Base-by-base conservation (phyloP, 352 stramenopile species). In the Aphanomyces astaci region DNA sequence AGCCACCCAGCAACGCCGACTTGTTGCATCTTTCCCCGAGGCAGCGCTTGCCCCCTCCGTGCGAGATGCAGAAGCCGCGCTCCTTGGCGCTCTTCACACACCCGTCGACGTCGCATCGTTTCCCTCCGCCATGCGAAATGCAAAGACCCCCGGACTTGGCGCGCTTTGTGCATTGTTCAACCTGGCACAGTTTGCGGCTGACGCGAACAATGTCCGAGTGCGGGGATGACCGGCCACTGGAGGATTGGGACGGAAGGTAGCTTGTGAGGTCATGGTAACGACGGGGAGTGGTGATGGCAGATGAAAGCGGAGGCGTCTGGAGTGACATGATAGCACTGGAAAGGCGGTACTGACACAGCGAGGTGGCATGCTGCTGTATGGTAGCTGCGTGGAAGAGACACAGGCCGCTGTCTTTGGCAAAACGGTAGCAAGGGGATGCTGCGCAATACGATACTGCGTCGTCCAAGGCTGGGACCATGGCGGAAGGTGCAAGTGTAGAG, bases 21-120 rank as follows among this genome's bases (percentile, higher is more conserved):
- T 92, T 94, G 64, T 78, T 89, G 66, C 86, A 94, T 1, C 77
- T 80, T 0, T 63, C 76, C 66, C 88, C 79, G 62, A 76, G 87
- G 76, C 82, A 92, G 48, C 83, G 83, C 74, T 90, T 90, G 66
- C 83, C 83, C n/a, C 85, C 85, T 17, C 85, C 48, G 63, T 92
- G 84, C 1, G 78, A 75, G 43, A 87, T 76, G 28, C 85, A 90
- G 51, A 90, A 76, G 0, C 85, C 86, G 36, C 85, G 84, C 63
- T 92, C 80, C 69, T 95, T 91, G 66, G 86, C 87, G 52, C 76
- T 88, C 74, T 96, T 96, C 69, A 79, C 78, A 69, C 87, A 95
- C 72, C 84, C 79, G 1, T 76, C 69, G 28, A 90, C 80, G 24
- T 74, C 84, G 72, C 85, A 94, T 1, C 85, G 83, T 0, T 83